Evolutionary conservation across 805 yeast genomes (phyloP).

Genomic region (Teunomyces tritomae): DNA sequence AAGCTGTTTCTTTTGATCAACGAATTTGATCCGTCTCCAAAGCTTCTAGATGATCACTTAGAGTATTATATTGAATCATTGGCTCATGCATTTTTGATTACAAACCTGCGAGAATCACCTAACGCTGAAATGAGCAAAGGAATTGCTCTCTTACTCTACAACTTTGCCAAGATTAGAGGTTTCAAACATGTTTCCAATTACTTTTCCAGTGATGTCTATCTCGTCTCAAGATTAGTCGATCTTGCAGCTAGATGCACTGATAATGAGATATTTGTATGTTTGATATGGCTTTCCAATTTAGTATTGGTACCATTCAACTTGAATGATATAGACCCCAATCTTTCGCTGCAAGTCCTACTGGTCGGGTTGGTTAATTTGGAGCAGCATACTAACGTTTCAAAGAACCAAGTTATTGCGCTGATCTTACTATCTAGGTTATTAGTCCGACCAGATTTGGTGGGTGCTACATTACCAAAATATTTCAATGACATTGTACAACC

Average conservation of each 20-base stretch:
- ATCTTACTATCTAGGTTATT: slow-evolving; percentile 52
- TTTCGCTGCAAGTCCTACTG: slow-evolving; percentile 34
- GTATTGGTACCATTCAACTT: slow-evolving; percentile 74
- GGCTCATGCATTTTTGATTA: slow-evolving; percentile 21
- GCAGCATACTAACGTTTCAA: slow-evolving; percentile 45
- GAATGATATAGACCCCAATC: slow-evolving; percentile 27
- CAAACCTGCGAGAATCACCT: not conserved
- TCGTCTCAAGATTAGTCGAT: slow-evolving; percentile 31
- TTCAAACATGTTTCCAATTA: slow-evolving; percentile 57
- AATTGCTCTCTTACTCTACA: slow-evolving; percentile 48
- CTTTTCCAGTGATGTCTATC: slow-evolving; percentile 57
- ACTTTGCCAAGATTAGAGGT: slow-evolving; percentile 63
- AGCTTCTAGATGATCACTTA: slow-evolving; percentile 45
- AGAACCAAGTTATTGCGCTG: slow-evolving; percentile 55
- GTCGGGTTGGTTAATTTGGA: slow-evolving; percentile 31
- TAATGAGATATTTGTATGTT: slow-evolving; percentile 35
- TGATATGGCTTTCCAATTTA: slow-evolving; percentile 72
- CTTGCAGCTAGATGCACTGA: slow-evolving; percentile 13
- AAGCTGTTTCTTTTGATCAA: slow-evolving; percentile 24
- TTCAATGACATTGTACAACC: slow-evolving; percentile 10
- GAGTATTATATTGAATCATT: slow-evolving; percentile 29
- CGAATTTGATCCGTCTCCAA: slow-evolving; percentile 55
- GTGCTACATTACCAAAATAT: slow-evolving; percentile 14
- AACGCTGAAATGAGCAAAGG: slow-evolving; percentile 7
- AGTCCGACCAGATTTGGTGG: slow-evolving; percentile 46